Evolutionary conservation across 495 filamentous ascomycete genomes (phyloP).

Genomic region (Penicillium simplicissimum): DNA sequence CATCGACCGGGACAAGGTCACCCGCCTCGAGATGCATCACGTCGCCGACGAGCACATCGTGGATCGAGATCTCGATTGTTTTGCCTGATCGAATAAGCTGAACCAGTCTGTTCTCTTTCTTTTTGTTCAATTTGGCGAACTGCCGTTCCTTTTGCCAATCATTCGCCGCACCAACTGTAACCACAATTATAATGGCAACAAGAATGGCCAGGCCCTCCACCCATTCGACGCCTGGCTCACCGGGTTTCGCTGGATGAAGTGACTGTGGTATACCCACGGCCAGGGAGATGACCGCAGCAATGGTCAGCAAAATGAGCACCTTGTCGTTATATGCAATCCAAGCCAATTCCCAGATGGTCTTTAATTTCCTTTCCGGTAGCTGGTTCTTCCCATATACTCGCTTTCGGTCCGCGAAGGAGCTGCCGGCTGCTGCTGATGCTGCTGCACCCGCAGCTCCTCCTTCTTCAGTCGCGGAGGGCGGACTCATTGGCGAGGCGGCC

Average conservation of each 20-base stretch:
- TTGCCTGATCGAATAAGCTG: slow-evolving; percentile 78
- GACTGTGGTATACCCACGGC: slow-evolving; percentile 75
- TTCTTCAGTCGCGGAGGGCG: slow-evolving; percentile 29
- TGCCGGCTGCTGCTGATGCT: slow-evolving; percentile 26
- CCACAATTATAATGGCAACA: slow-evolving; percentile 74
- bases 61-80: slow-evolving; percentile 73
- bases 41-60: slow-evolving; percentile 82
- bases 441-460: slow-evolving; percentile 11
- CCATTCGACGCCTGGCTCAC: slow-evolving; percentile 69
- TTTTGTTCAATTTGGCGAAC: slow-evolving; percentile 72
- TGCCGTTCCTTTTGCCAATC: slow-evolving; percentile 80
- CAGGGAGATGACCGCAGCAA: slow-evolving; percentile 80
- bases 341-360: slow-evolving; percentile 68
- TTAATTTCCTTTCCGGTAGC: slow-evolving; percentile 70
- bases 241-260: slow-evolving; percentile 40
- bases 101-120: slow-evolving; percentile 69
- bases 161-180: slow-evolving; percentile 70
- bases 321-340: slow-evolving; percentile 88
- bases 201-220: slow-evolving; percentile 80
- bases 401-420: slow-evolving; percentile 60
- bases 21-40: slow-evolving; percentile 84
- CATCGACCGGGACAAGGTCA: slow-evolving; percentile 81
- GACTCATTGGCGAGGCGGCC: slow-evolving; percentile 28
- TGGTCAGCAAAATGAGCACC: slow-evolving; percentile 73
- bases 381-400: slow-evolving; percentile 70